Conservation (phyloP, 345 rosid species). For the Corchorus olitorius region DNA sequence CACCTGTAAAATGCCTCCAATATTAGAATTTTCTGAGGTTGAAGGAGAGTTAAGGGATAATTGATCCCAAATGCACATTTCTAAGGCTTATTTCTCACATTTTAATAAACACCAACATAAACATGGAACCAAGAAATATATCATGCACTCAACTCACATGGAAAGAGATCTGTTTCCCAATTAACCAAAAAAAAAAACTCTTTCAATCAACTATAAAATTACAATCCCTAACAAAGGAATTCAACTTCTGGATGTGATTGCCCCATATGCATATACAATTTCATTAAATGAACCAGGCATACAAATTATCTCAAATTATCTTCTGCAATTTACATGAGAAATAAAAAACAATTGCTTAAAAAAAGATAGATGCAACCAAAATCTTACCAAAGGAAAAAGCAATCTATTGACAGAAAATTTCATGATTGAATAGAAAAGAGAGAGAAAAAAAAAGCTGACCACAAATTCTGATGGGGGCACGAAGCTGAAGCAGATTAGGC, state of each 20-base stretch:
- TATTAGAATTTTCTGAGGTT: conserved; percentile 10
- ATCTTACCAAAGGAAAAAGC: background rate
- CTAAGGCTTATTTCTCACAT: background rate
- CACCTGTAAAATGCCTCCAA: conserved; percentile 55
- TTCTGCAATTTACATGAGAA: conserved; percentile 13
- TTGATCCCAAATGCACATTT: background rate
- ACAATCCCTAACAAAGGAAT: background rate
- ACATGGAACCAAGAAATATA: background rate
- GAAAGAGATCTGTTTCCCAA: background rate
- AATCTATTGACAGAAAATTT: background rate
- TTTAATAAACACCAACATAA: background rate
- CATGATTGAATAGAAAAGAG: conserved; percentile 1
- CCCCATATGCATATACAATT: background rate
- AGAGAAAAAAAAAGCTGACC: conserved; percentile 51
- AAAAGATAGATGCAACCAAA: conserved; percentile 3
- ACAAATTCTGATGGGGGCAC: conserved; percentile 87
- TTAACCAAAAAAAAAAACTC: background rate
- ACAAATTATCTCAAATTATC: conserved; percentile 5
- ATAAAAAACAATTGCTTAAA: background rate
- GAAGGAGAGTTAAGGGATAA: background rate
- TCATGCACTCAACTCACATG: background rate
- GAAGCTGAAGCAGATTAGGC: conserved; percentile 79
- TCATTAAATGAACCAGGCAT: conserved; percentile 2
- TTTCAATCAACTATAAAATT: background rate
- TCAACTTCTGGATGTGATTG: background rate